These are phyloP conservation scores for Penicillium sp. DNA, from an alignment of 2,329 filamentous ascomycete genomes.

Conservation along the genomic window DNA sequence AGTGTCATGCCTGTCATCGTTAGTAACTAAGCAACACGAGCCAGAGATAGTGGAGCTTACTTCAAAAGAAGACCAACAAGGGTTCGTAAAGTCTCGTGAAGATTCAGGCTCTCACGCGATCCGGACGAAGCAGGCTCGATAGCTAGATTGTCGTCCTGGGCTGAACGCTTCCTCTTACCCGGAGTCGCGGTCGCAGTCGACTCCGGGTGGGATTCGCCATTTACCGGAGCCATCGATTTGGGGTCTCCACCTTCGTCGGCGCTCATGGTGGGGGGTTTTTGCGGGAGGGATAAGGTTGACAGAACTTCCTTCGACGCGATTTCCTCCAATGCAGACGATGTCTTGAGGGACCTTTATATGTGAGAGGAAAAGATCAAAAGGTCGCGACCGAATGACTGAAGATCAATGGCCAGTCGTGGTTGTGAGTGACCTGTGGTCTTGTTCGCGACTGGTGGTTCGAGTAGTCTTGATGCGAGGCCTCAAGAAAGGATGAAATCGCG, in stretches of 20 bases:
- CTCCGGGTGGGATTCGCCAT: slow-evolving; percentile 37
- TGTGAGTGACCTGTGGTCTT: slow-evolving; percentile 23
- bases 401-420: slow-evolving; percentile 14
- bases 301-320: slow-evolving; percentile 16
- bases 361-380: slow-evolving; percentile 5
- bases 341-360: slow-evolving; percentile 4
- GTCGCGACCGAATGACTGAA: slow-evolving; percentile 11
- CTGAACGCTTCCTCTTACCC: slow-evolving; percentile 45
- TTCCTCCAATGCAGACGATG: slow-evolving; percentile 11
- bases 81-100: slow-evolving; percentile 39
- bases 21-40: slow-evolving; percentile 7
- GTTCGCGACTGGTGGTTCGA: slow-evolving; percentile 16
- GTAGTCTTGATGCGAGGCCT: slow-evolving; percentile 33
- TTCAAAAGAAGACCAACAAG: slow-evolving; percentile 34
- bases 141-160: slow-evolving; percentile 31
- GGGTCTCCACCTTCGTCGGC: slow-evolving; percentile 37
- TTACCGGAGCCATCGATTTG: slow-evolving; percentile 32
- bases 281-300: slow-evolving; percentile 22
- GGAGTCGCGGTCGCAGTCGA: slow-evolving; percentile 33
- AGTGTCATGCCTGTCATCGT: slow-evolving; percentile 42
- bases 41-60: slow-evolving; percentile 24
- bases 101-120: slow-evolving; percentile 31
- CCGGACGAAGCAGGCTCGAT: slow-evolving; percentile 26
- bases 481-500: slow-evolving; percentile 30
- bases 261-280: slow-evolving; percentile 34